Evolutionary conservation across 2,329 filamentous ascomycete species (phyloP).

Genomic region (Ophiocordyceps camponoti-floridani): DNA sequence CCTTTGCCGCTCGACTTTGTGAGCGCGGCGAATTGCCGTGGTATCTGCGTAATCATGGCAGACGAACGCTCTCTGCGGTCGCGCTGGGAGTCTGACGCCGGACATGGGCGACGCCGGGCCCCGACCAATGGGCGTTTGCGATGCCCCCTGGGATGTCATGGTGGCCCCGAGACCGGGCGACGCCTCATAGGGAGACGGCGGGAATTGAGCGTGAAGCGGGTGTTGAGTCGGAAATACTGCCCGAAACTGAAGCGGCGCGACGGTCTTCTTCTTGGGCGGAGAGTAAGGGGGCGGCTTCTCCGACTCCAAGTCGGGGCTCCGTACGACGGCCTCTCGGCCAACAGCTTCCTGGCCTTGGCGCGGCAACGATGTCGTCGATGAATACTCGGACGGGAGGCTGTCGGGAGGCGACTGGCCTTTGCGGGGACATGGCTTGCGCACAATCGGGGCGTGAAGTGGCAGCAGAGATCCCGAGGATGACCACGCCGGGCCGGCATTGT

Average conservation of each 20-base stretch:
- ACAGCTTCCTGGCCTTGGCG: background rate
- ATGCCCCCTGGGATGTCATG: slow-evolving; percentile 44
- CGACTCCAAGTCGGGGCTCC: slow-evolving; percentile 16
- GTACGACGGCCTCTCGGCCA: slow-evolving; percentile 12
- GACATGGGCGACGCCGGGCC: slow-evolving; percentile 5
- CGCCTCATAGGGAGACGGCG: slow-evolving; percentile 40
- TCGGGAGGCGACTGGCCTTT: slow-evolving; percentile 13
- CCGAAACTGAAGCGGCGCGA: slow-evolving; percentile 27
- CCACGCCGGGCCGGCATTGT: slow-evolving; percentile 4
- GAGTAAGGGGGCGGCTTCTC: slow-evolving; percentile 40
- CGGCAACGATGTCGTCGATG: background rate
- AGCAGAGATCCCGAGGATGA: slow-evolving; percentile 4
- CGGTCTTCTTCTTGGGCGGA: slow-evolving; percentile 21
- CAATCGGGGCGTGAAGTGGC: slow-evolving; percentile 14
- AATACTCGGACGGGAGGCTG: slow-evolving; percentile 2
- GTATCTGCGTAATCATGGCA: slow-evolving; percentile 23
- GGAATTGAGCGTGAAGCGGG: slow-evolving; percentile 24
- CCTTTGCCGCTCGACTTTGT: slow-evolving; percentile 31
- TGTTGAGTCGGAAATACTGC: slow-evolving; percentile 41
- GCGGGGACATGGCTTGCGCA: slow-evolving; percentile 18
- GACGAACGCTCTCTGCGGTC: slow-evolving; percentile 25
- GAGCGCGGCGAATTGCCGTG: slow-evolving; percentile 19
- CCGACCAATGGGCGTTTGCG: slow-evolving; percentile 25
- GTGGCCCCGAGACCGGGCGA: slow-evolving; percentile 44
- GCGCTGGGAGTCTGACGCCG: slow-evolving; percentile 19